A percentile compares a stretch with the other conserved stretches of the same genome.
Evolutionary conservation across 1,139 yeast genomes (phyloP).

Genomic region (Pichia sp.): DNA sequence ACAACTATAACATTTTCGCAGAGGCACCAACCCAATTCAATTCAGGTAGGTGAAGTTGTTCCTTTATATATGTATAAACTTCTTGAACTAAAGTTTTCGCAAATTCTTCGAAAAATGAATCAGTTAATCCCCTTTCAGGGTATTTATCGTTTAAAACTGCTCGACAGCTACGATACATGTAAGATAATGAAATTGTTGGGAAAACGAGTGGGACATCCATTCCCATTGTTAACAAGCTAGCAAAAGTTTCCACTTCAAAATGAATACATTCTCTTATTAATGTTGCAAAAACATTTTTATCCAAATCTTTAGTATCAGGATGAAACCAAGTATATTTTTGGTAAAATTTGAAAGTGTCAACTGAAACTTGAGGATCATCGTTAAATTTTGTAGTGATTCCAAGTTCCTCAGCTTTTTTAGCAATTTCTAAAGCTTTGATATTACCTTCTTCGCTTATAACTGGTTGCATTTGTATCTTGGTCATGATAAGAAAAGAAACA

Average conservation of each 20-base stretch:
- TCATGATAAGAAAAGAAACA: no score
- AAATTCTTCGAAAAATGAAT: slow-evolving; percentile 8
- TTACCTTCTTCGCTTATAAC: slow-evolving; percentile 13
- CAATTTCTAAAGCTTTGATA: slow-evolving; percentile 10
- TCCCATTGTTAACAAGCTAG: slow-evolving; percentile 17
- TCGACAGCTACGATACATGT: slow-evolving; percentile 13
- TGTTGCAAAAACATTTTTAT: slow-evolving; percentile 13
- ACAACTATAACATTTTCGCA: slow-evolving; percentile 1
- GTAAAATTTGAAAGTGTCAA: slow-evolving; percentile 12
- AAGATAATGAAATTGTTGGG: slow-evolving; percentile 12
- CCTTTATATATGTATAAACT: slow-evolving; percentile 10
- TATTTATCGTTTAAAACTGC: slow-evolving; percentile 9
- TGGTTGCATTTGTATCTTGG: slow-evolving; percentile 15
- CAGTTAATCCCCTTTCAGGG: slow-evolving; percentile 3
- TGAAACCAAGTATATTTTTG: slow-evolving; percentile 11
- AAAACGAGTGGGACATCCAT: slow-evolving; percentile 10
- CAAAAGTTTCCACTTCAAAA: slow-evolving; percentile 17
- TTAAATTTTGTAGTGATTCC: slow-evolving; percentile 16
- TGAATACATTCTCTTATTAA: slow-evolving; percentile 17
- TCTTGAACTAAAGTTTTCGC: slow-evolving; percentile 11
- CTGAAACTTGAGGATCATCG: slow-evolving; percentile 12
- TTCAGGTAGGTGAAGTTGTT: slow-evolving; percentile 10
- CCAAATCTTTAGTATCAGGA: slow-evolving; percentile 10
- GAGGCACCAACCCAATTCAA: slow-evolving; percentile 14
- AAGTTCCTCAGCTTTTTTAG: slow-evolving; percentile 10